Percentiles rank a stretch among this genome's conserved stretches.
Evolutionary conservation across 192 early-diverging fungal genomes (phyloP).

Genomic region (Podila clonocystis): DNA sequence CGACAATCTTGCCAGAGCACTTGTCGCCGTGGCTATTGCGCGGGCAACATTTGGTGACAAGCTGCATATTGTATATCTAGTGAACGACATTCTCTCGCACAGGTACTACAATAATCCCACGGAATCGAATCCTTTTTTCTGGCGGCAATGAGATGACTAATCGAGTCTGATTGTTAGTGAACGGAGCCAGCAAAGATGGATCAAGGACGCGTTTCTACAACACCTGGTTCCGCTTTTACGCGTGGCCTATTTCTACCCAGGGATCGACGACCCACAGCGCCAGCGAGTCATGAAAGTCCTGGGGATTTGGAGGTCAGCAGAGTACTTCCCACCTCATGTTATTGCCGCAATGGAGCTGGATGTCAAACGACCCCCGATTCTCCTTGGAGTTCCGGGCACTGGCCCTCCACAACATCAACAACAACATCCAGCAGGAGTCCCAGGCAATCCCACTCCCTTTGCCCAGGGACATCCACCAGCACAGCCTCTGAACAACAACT

Average conservation of each 20-base stretch:
- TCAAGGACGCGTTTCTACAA: slow-evolving; percentile 56
- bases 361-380: slow-evolving; percentile 31
- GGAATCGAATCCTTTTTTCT: not conserved
- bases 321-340: slow-evolving; percentile 35
- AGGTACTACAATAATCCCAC: slow-evolving; percentile 32
- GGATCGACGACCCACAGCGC: slow-evolving; percentile 46
- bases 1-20: slow-evolving; percentile 41
- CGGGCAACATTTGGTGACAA: slow-evolving; percentile 54
- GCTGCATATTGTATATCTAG: slow-evolving; percentile 60
- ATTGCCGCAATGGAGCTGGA: slow-evolving; percentile 42
- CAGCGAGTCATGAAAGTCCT: slow-evolving; percentile 62
- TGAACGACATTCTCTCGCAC: slow-evolving; percentile 63
- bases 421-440: not conserved
- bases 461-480: not conserved
- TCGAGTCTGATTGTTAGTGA: slow-evolving; percentile 29
- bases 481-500: not conserved
- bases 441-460: not conserved
- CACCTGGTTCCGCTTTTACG: slow-evolving; percentile 55
- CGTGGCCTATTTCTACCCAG: slow-evolving; percentile 56
- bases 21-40: slow-evolving; percentile 53
- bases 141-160: not conserved
- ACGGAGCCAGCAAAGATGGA: slow-evolving; percentile 56
- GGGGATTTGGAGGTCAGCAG: slow-evolving; percentile 50
- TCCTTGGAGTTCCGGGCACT: not conserved
- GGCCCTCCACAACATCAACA: not conserved